Base-by-base conservation (phyloP, 306 rosid species). In the Sesbania bispinosa region DNA sequence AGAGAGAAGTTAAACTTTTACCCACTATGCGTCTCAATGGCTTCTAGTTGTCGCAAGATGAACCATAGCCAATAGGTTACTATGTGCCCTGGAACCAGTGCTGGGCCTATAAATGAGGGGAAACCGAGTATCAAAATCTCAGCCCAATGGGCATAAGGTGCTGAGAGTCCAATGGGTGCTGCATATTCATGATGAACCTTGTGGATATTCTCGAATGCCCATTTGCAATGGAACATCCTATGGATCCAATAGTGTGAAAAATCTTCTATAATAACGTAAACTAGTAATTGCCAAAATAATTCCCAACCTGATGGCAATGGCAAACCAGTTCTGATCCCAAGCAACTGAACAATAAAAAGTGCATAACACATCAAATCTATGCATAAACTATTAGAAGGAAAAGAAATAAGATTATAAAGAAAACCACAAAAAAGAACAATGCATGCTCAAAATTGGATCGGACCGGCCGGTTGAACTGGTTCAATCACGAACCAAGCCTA, bases 61-160 rank as follows among this genome's bases (percentile, higher is more conserved):
- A 93, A 85, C 98, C 97, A 93, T 21, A 86, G 36, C 98, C 98
- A 90, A 81, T 85, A 90, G 4, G 96, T 90, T 68, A 80, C 58
- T 74, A 88, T 85, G 79, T 93, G 98, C 0, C 98, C 93, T 55
- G 98, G 98, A 67, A 74, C 86, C 18, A 93, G 63, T 4, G 88
- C 92, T 4, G 98, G 98, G 35, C 96, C 97, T 2, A 90, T 83
- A 73, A 93, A 88, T 36, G 97, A 75, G 6, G 98, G 96, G 70
- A 87, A 62, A 9, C 98, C 97, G 13, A 93, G 81, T 33, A 86
- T 80, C 78, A 90, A 65, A 59, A 88, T n/a, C 84, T 93, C 97
- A 1, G 92, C 90, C 98, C 97, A 93, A 75, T 93, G 97, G 0
- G 97, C 93, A 48, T 90, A 85, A 2, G 97, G 97, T 14, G 97